A percentile compares a stretch with the other conserved stretches of the same genome.
Conservation (phyloP, 306 rosid genomes). For the Geum urbanum region DNA sequence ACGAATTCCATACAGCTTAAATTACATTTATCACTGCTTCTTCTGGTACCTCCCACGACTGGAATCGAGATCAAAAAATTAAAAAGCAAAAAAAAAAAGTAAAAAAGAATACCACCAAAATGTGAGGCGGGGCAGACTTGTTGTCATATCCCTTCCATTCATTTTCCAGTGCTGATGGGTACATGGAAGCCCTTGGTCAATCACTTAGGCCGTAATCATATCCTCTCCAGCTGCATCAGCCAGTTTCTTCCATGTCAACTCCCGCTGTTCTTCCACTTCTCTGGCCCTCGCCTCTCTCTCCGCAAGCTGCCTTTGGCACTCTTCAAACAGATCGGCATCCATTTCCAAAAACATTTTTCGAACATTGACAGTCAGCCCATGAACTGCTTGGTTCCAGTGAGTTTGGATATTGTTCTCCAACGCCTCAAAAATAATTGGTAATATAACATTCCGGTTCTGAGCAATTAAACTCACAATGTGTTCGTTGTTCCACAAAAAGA, state of each 20-base stretch:
- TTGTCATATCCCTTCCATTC: constrained; percentile 33
- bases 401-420: constrained; percentile 68
- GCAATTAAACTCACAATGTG: constrained; percentile 90
- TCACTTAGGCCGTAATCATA: constrained; percentile 44
- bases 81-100: constrained; percentile 28
- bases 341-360: constrained; percentile 89
- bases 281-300: constrained; percentile 60
- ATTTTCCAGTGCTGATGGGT: constrained; percentile 6
- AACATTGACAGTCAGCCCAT: constrained; percentile 78
- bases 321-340: constrained; percentile 87
- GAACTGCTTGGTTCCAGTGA: constrained; percentile 97
- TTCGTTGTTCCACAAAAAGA: constrained; percentile 93
- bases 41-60: constrained; percentile 40
- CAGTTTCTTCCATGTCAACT: constrained; percentile 71
- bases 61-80: constrained; percentile 35
- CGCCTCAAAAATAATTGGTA: constrained; percentile 76
- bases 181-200: neutral
- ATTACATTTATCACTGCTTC: constrained; percentile 59
- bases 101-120: constrained; percentile 53
- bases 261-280: constrained; percentile 60
- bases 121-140: constrained; percentile 34
- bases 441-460: constrained; percentile 66
- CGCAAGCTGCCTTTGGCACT: constrained; percentile 65
- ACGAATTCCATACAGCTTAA: constrained; percentile 46
- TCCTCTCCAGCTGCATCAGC: constrained; percentile 70